A percentile compares a stretch with the other conserved stretches of the same genome.
These are phyloP conservation scores for Saccharomyces hybrid DNA, from an alignment of 1,139 yeast species.

Conservation along the genomic window DNA sequence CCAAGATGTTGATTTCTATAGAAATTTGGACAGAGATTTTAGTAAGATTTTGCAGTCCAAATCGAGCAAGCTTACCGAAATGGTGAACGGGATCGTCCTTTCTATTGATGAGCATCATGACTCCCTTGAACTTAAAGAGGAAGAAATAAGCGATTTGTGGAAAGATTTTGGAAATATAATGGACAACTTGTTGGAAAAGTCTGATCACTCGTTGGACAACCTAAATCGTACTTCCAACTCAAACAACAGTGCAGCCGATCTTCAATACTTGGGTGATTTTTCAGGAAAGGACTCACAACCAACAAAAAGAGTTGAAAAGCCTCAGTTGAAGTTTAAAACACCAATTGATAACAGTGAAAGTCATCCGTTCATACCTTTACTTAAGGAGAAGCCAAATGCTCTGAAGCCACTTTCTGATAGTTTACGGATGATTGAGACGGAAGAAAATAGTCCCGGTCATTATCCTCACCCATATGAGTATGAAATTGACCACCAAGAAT, in stretches of 20 bases:
- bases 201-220: conserved; percentile 58
- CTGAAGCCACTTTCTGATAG: conserved; percentile 49
- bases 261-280: conserved; percentile 47
- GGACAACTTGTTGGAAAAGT: conserved; percentile 67
- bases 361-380: conserved; percentile 68
- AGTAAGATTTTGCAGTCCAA: conserved; percentile 39
- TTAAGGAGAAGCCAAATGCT: conserved; percentile 66
- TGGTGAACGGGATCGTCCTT: conserved; percentile 48
- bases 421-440: conserved; percentile 37
- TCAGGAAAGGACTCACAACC: conserved; percentile 18
- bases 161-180: conserved; percentile 51
- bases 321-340: conserved; percentile 55
- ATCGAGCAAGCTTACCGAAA: conserved; percentile 40
- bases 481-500: conserved; percentile 67
- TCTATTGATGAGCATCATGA: conserved; percentile 37
- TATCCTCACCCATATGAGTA: conserved; percentile 74
- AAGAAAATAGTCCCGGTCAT: conserved; percentile 46
- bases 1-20: conserved; percentile 71
- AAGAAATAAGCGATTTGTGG: conserved; percentile 50
- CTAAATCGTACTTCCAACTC: conserved; percentile 13
- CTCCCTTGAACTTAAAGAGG: conserved; percentile 36
- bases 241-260: conserved; percentile 13
- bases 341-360: conserved; percentile 62
- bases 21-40: conserved; percentile 53
- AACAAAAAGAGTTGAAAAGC: conserved; percentile 46